Base-by-base conservation (phyloP, 352 stramenopile species). In the Phytopythium ostracodes region DNA sequence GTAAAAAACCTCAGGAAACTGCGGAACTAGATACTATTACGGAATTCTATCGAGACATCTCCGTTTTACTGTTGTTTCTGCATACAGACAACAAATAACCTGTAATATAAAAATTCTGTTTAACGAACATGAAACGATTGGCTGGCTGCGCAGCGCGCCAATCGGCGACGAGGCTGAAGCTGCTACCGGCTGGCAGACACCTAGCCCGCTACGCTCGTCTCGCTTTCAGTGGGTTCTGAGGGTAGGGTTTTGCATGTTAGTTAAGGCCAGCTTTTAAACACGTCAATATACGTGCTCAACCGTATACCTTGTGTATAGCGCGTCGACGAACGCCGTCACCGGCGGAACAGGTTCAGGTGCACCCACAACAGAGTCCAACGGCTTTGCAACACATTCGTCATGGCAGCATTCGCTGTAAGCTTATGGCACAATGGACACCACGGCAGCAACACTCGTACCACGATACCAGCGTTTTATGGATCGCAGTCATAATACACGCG, bases 51-150 rank as follows among this genome's bases (percentile, higher is more conserved):
- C n/a, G n/a, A n/a, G n/a, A n/a, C n/a, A n/a, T n/a, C n/a, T n/a
- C n/a, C n/a, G n/a, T n/a, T n/a, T n/a, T n/a, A n/a, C n/a, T n/a
- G n/a, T n/a, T n/a, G n/a, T n/a, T n/a, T n/a, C n/a, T n/a, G n/a
- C n/a, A n/a, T n/a, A n/a, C n/a, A n/a, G 20, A 18, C n/a, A 51
- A 51, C 7, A 29, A 8, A 36, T 55, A 55, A 18, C 25, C 14
- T 25, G 2, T 10, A 1, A 22, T 7, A 38, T 24, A 10, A 18
- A 4, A 55, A 22, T 35, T 5, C 6, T 25, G 24, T 31, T 12
- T 36, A 35, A 36, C 25, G 14, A 2, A 38, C 14, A 15, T 38
- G 49, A 55, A 55, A 55, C 25, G 49, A 55, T 55, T 55, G 49
- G 49, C 49, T 55, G 25, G 27, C 49, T 55, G 44, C 33, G 33